A percentile compares a stretch with the other conserved stretches of the same genome.
These are phyloP conservation scores for Salmacisia buchloeana DNA, from an alignment of 1,284 basidiomycete genomes.

Conservation along the genomic window DNA sequence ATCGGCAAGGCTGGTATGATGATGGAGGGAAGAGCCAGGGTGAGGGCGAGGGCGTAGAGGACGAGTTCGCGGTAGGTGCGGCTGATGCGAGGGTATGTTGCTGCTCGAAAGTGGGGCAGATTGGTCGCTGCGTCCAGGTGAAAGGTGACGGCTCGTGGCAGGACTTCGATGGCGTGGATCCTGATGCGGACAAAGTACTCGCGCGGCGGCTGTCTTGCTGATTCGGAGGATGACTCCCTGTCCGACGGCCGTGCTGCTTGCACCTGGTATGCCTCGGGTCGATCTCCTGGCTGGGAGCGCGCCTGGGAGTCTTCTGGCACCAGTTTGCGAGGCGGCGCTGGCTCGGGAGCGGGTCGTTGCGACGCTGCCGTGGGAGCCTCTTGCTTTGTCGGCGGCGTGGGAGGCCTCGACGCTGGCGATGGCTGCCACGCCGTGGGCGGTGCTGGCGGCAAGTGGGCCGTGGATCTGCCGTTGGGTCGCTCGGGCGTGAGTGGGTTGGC, in stretches of 20 bases:
- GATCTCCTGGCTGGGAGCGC: conserved; percentile 1
- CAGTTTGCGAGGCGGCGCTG: no score
- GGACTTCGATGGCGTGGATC: conserved; percentile 24
- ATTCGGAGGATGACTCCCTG: background rate
- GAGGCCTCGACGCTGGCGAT: background rate
- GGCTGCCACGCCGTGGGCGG: background rate
- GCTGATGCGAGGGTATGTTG: conserved; percentile 28
- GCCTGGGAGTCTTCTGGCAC: background rate
- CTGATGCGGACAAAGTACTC: conserved; percentile 25
- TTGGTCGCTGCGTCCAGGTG: conserved; percentile 21
- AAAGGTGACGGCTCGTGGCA: background rate
- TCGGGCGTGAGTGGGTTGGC: no score
- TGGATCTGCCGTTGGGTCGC: background rate
- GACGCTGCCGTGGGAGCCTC: background rate
- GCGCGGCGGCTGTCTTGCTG: conserved; percentile 14
- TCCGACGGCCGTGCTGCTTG: background rate
- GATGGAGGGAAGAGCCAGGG: conserved; percentile 4
- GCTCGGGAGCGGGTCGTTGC: no score
- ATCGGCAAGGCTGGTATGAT: conserved; percentile 16
- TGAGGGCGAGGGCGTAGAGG: conserved; percentile 29
- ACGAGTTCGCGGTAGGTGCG: conserved; percentile 40
- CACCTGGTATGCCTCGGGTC: background rate
- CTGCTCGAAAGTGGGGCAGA: conserved; percentile 33
- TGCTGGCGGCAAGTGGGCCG: background rate
- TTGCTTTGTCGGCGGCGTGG: background rate